Percentiles rank a stretch among this genome's conserved stretches.
Evolutionary conservation across 306 rosid species (phyloP).

Genomic region (Trifolium pratense): DNA sequence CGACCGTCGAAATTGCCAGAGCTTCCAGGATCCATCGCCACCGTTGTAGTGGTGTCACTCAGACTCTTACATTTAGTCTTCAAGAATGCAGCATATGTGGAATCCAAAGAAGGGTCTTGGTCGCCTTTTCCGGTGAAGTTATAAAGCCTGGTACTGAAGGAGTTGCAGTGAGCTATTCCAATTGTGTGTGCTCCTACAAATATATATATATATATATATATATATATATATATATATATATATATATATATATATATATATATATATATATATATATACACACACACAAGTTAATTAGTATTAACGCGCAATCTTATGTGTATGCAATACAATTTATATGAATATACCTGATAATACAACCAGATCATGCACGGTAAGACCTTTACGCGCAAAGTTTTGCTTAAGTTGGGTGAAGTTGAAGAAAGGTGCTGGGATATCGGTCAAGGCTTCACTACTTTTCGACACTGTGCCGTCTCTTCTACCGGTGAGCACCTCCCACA

Average conservation of each 20-base stretch:
- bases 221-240: too few species aligned
- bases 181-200: constrained; percentile 62
- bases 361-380: constrained; percentile 54
- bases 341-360: constrained; percentile 61
- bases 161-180: constrained; percentile 57
- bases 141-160: constrained; percentile 51
- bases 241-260: too few species aligned
- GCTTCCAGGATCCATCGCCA: constrained; percentile 58
- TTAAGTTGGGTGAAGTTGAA: constrained; percentile 57
- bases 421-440: constrained; percentile 51
- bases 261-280: too few species aligned
- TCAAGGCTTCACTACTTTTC: constrained; percentile 29
- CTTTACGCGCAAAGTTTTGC: constrained; percentile 51
- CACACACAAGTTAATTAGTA: background rate
- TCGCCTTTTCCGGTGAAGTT: constrained; percentile 68
- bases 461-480: constrained; percentile 69
- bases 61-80: constrained; percentile 44
- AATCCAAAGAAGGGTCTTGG: constrained; percentile 59
- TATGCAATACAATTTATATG: background rate
- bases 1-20: constrained; percentile 44
- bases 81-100: constrained; percentile 46
- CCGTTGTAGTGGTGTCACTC: constrained; percentile 36
- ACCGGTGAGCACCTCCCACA: constrained; percentile 67
- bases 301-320: background rate
- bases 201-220: too few species aligned